phyloP scores from a whole-genome alignment of 2,329 filamentous ascomycete species.

The Aspergillus aculeatinus region DNA sequence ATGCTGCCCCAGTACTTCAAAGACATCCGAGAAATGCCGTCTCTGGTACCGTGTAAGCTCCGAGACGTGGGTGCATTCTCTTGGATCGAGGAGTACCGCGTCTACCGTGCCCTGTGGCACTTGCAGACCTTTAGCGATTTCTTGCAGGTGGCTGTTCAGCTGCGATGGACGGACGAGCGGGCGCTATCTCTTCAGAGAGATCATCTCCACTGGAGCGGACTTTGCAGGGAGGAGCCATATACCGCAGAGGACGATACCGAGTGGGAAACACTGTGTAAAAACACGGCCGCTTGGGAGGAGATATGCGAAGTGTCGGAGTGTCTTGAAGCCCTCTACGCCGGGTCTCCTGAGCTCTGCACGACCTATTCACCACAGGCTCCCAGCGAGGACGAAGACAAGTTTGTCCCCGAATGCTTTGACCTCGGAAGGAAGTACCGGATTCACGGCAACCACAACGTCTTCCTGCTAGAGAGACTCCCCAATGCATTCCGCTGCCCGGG shows the following conservation, averaged over 20 bases:
- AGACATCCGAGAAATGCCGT: neutral
- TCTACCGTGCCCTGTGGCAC: conserved; percentile 1
- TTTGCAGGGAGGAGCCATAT: too few species aligned
- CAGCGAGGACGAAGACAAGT: too few species aligned
- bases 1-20: neutral
- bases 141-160: neutral
- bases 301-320: neutral
- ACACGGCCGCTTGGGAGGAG: neutral
- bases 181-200: too few species aligned
- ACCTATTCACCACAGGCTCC: too few species aligned
- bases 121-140: neutral
- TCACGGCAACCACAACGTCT: too few species aligned
- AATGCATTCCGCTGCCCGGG: too few species aligned
- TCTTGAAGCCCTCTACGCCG: neutral
- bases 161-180: neutral
- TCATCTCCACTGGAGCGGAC: too few species aligned
- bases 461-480: too few species aligned
- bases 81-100: conserved; percentile 1
- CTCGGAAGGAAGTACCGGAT: too few species aligned
- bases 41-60: neutral
- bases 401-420: too few species aligned
- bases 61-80: neutral
- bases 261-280: neutral
- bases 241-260: neutral
- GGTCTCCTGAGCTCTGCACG: too few species aligned